A percentile compares a stretch with the other conserved stretches of the same genome.
phyloP scores from a whole-genome alignment of 257 asterid genomes.

The Solanum ossicruentum region DNA sequence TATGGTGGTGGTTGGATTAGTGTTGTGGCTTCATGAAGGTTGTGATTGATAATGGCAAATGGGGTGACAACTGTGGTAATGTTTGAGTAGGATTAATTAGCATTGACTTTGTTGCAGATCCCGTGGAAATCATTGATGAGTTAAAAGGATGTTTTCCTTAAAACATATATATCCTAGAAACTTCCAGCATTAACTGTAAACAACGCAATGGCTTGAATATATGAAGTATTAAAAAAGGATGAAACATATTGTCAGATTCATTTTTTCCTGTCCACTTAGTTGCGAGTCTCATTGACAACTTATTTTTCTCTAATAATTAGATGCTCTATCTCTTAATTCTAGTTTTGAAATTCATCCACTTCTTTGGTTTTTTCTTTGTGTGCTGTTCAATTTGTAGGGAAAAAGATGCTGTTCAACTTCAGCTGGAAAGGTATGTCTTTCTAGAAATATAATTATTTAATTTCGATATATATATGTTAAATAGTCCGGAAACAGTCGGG shows the following conservation, averaged over 20 bases:
- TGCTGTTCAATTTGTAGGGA: slow-evolving; percentile 27
- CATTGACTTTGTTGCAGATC: background rate
- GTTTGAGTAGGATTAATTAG: background rate
- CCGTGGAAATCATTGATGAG: background rate
- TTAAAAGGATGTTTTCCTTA: background rate
- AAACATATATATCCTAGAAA: background rate
- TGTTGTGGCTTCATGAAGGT: background rate
- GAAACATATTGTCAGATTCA: background rate
- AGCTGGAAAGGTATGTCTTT: slow-evolving; percentile 66
- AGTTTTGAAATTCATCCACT: slow-evolving; percentile 1
- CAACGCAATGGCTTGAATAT: background rate
- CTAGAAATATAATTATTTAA: background rate
- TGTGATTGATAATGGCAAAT: background rate
- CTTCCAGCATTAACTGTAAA: background rate
- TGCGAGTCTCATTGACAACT: background rate
- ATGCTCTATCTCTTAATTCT: background rate
- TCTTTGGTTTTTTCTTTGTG: background rate
- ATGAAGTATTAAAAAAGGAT: background rate
- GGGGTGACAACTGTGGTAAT: background rate
- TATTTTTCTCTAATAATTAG: background rate
- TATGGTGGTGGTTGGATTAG: background rate
- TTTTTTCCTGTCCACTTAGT: background rate
- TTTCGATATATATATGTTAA: background rate
- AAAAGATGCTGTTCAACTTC: slow-evolving; percentile 85
- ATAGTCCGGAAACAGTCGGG: too few relatives aligned